These are phyloP conservation scores for Pterocarpus macrocarpus DNA, from an alignment of 306 rosid species.

Conservation along the genomic window DNA sequence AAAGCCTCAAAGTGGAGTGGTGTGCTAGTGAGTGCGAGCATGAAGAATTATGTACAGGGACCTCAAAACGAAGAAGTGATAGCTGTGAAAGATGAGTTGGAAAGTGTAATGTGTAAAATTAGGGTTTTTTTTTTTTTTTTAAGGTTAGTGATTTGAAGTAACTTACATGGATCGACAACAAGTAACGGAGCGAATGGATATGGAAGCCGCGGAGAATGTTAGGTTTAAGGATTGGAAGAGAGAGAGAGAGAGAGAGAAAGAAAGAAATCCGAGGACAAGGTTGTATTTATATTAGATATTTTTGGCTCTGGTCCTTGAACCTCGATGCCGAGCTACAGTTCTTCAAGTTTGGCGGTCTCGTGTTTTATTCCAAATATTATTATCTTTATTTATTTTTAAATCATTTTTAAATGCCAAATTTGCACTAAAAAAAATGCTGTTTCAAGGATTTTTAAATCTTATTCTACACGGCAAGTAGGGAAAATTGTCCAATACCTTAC, in stretches of 20 bases:
- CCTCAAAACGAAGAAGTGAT: not conserved
- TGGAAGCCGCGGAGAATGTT: slow-evolving; percentile 35
- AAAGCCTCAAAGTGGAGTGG: not conserved
- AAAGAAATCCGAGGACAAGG: not conserved
- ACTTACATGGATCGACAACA: slow-evolving; percentile 34
- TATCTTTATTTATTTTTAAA: too few relatives aligned
- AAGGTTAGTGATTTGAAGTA: not conserved
- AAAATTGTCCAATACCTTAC: too few relatives aligned
- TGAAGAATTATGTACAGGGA: not conserved
- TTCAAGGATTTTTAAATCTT: too few relatives aligned
- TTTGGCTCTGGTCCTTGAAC: too few relatives aligned
- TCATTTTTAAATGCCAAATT: too few relatives aligned
- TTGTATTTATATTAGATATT: slow-evolving; percentile 5
- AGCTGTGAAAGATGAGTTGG: not conserved
- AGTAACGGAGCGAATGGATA: not conserved
- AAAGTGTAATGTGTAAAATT: not conserved
- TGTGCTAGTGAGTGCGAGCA: not conserved
- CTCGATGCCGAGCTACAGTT: too few relatives aligned
- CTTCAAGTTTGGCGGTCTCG: too few relatives aligned
- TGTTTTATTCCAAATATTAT: too few relatives aligned
- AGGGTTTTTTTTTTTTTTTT: not conserved
- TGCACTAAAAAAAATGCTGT: too few relatives aligned
- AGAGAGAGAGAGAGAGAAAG: not conserved
- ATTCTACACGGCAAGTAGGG: too few relatives aligned
- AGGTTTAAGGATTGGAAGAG: slow-evolving; percentile 35